A percentile compares a stretch with the other conserved stretches of the same genome.
Evolutionary conservation across 768 basidiomycete genomes (phyloP).

Genomic region (Xanthoconium purpureum): DNA sequence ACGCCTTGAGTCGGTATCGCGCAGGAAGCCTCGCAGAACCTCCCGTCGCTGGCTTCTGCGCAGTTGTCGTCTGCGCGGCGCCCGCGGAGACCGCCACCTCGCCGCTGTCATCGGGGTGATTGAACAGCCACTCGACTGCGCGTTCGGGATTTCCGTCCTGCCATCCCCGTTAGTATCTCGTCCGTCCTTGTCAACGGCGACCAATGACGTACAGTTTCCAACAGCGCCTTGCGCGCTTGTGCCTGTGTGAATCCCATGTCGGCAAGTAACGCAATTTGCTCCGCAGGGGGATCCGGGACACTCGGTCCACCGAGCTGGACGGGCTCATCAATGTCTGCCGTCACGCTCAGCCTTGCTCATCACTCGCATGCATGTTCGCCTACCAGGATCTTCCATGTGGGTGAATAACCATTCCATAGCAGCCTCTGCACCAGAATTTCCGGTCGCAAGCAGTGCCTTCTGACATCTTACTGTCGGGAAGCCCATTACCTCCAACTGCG

Average conservation of each 20-base stretch:
- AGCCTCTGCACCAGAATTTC: conserved; percentile 64
- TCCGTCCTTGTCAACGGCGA: conserved; percentile 1
- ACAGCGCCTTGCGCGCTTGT: conserved; percentile 84
- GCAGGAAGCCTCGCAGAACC: conserved; percentile 70
- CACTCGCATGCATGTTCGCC: conserved; percentile 3
- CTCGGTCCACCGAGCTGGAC: conserved; percentile 38
- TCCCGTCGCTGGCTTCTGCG: conserved; percentile 4
- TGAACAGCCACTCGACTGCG: conserved; percentile 96
- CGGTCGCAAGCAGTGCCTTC: conserved; percentile 88
- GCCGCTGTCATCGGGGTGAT: conserved; percentile 83
- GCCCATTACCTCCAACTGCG: conserved; percentile 83
- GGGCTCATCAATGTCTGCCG: conserved; percentile 81
- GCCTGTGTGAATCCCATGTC: conserved; percentile 91
- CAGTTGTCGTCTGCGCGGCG: conserved; percentile 11
- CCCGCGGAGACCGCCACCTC: conserved; percentile 43
- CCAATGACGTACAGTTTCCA: conserved; percentile 64
- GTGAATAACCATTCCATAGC: conserved; percentile 97
- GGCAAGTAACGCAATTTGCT: conserved; percentile 67
- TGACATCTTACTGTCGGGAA: conserved; percentile 85
- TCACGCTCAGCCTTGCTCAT: background rate
- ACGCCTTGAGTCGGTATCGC: conserved; percentile 79
- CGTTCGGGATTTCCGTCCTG: conserved; percentile 76
- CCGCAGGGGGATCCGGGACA: conserved; percentile 58
- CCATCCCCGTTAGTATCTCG: background rate
- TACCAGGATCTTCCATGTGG: conserved; percentile 94